Conservation (phyloP, 2,329 filamentous ascomycete species). For the Magnaporthales sp. region DNA sequence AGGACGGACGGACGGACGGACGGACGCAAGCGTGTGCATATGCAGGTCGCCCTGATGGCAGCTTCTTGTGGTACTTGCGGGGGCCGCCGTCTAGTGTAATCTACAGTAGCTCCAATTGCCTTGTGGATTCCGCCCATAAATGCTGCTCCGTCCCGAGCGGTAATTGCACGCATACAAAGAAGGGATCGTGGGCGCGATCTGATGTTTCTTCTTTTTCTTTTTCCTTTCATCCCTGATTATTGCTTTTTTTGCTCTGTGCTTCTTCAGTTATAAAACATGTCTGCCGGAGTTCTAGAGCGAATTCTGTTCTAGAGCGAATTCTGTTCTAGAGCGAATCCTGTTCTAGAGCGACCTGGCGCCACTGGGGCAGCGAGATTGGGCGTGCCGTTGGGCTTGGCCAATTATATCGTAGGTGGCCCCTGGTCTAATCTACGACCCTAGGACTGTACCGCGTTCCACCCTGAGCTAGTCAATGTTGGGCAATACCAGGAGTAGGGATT, state of each 20-base stretch:
- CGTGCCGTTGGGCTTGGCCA: background rate
- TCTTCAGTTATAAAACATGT: background rate
- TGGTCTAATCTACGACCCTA: background rate
- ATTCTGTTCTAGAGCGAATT: background rate
- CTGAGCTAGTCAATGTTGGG: background rate
- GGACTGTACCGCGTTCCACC: background rate
- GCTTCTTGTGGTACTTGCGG: background rate
- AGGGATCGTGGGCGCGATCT: background rate
- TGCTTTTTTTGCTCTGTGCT: background rate
- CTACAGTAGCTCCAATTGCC: too few relatives aligned
- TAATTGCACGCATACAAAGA: background rate
- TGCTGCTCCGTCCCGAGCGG: background rate
- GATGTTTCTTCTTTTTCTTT: background rate
- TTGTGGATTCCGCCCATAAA: too few relatives aligned
- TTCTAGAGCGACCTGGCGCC: background rate
- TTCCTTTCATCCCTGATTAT: background rate
- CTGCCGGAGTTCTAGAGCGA: background rate
- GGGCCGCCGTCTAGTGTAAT: background rate
- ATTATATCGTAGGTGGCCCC: background rate
- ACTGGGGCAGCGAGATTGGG: background rate
- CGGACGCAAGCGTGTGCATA: background rate
- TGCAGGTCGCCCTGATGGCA: background rate
- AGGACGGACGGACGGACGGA: background rate
- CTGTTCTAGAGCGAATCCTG: background rate
- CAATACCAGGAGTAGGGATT: background rate